Base-by-base conservation (phyloP, 108 stramenopile species). In the Poteriospumella lacustris region DNA sequence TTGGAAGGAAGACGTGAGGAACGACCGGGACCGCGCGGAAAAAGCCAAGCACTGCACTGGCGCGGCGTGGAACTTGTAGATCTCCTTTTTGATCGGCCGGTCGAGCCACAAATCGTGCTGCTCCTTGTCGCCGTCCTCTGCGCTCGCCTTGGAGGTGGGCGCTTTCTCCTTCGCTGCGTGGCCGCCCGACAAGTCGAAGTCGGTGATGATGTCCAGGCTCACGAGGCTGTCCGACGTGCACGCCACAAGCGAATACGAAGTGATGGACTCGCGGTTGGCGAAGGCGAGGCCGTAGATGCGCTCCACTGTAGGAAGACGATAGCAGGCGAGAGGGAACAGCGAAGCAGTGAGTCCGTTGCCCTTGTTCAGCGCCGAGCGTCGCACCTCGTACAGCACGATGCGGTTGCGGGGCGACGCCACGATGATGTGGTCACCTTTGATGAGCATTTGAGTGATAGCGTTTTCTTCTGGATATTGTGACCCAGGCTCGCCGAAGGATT, bases 371-470 rank as follows among this genome's bases (percentile, higher is more conserved):
- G 33, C 19, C 5, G 12, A 34, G 38, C 70, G 26, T 42, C 43
- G 3, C 36, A 73, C 28, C 42, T 52, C 44, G 36, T 42, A 73
- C 36, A 56, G 26, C 9, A 26, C 70, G 33, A 73, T 42, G 19
- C 12, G 31, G 33, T 64, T 12, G 36, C 60, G 28, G 3, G 60
- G 5, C 33, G 70, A 73, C 33, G 28, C 12, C 5, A 33, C 70
- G 5, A 73, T 73, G n/a, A 73, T 9, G 33, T 26, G 26, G 9
- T 73, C 47, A 34, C 70, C 70, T 73, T 42, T 5, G 28, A 56
- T 42, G 5, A 73, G 19, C 9, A 73, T 34, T 26, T 73, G 12
- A 28, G 5, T 73, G 33, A 73, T 19, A 36, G 39, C 64, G 15
- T 12, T 19, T 39, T 68, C 38, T 68, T 19, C 15, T 24, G 19